These are phyloP conservation scores for Eudorina sp. DNA, from an alignment of 139 green algal species.

Conservation along the genomic window DNA sequence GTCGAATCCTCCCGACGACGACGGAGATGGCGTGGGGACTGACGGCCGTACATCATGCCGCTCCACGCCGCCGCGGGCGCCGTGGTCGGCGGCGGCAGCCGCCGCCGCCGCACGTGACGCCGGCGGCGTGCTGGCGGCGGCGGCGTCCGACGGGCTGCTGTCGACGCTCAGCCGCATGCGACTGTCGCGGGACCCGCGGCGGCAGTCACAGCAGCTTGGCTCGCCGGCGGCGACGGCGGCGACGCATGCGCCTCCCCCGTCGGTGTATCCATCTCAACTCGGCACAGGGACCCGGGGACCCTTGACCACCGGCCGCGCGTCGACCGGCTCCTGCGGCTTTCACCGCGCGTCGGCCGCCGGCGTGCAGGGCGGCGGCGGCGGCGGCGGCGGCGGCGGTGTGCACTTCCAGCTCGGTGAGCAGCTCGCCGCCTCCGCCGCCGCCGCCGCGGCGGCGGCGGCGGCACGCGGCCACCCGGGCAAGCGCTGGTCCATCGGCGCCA, in stretches of 20 bases:
- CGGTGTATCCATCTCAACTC: no score
- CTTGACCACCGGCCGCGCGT: slow-evolving; percentile 24
- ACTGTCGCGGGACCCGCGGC: not conserved
- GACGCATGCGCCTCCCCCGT: no score
- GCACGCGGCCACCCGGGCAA: not conserved
- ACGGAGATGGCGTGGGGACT: not conserved
- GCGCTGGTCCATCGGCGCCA: slow-evolving; percentile 6
- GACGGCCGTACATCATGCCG: not conserved
- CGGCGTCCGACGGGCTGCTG: not conserved
- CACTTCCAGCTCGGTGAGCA: not conserved
- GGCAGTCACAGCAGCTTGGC: not conserved
- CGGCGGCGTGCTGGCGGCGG: not conserved
- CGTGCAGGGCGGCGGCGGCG: not conserved
- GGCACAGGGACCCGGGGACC: not conserved
- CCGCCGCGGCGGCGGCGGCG: not conserved
- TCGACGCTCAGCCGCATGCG: not conserved
- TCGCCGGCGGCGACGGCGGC: no score
- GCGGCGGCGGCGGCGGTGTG: not conserved
- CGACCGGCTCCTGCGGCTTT: slow-evolving; percentile 10
- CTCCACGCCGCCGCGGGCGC: not conserved
- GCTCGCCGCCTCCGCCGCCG: not conserved
- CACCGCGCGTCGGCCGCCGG: not conserved
- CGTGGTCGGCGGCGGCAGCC: not conserved
- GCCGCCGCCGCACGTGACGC: not conserved
- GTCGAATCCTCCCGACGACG: no score